Evolutionary conservation across 2,329 filamentous ascomycete genomes (phyloP), one percentile per base, ranked within the genome.

Genomic region (Helicocarpus griseus): DNA sequence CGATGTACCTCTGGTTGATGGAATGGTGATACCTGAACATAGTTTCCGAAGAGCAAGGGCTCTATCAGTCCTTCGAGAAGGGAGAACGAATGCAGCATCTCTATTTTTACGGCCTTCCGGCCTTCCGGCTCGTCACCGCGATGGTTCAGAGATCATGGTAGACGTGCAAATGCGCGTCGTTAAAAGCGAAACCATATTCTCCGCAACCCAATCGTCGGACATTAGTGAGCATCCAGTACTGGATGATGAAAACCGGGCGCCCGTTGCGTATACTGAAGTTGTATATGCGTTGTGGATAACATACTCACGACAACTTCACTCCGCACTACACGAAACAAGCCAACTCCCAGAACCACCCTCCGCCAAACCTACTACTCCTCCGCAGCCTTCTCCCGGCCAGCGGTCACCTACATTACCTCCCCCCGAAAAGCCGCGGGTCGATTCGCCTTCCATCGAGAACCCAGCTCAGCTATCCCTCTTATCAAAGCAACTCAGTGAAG

Each of bases 221-320:
- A 79, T 85, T n/a, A 74, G 80, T 49, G 83, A 89, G 64, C 70
- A 72, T 36, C 79, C 78, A 45, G 77, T 79, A 35, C 77, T 79
- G 43, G 72, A 70, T n/a, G 72, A 75, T 44, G 65, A 68, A 24
- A 62, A 65, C 46, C 62, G 66, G 58, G 71, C 66, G 43, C 61
- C 64, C 6, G 62, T 73, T 7, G 76, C 79, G n/a, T 68, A 77
- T 55, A 80, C 83, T 14, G 89, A 96, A 65, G 79, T 95, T 56
- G 89, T 97, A 0, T 97, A 90, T 71, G 93, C 93, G 9, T 73
- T 98, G 28, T 98, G 93, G 93, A 86, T 98, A 58, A 97, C 91
- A 1, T 98, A 97, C 66, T 97, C 91, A 17, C 80, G 90, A 56
- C 89, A 96, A 62, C 77, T 97, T 11, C 93, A 98, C 66, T 86